Conservation (phyloP, 441 rosid genomes). For the Manihot esculenta region DNA sequence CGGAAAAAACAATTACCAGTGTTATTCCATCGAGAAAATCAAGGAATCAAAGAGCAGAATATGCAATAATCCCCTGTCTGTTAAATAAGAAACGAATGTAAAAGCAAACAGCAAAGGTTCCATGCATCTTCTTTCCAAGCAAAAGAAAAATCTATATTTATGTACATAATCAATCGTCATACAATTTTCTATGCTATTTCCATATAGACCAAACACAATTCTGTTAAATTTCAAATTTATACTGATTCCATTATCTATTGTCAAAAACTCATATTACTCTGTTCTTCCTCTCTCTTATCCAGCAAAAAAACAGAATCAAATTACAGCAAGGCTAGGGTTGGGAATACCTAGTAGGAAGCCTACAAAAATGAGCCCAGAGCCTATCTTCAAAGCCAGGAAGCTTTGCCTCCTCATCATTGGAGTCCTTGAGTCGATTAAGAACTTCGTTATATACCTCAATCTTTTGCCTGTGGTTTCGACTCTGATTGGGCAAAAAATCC, state of each 20-base stretch:
- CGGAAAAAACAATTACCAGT: not conserved
- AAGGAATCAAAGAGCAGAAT: slow-evolving; percentile 1
- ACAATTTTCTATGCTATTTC: not conserved
- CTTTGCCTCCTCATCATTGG: slow-evolving; percentile 33
- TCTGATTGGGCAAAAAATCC: slow-evolving; percentile 32
- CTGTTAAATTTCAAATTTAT: not conserved
- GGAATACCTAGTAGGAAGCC: slow-evolving; percentile 44
- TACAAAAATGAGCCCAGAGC: slow-evolving; percentile 58
- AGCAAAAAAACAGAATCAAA: not conserved
- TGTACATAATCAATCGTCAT: not conserved
- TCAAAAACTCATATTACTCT: not conserved
- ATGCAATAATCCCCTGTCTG: not conserved
- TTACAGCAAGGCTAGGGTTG: not conserved
- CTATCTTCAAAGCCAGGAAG: slow-evolving; percentile 55
- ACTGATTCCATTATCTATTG: not conserved
- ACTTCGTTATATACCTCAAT: slow-evolving; percentile 48
- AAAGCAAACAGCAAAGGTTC: not conserved
- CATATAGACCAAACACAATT: not conserved
- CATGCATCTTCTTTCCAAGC: not conserved
- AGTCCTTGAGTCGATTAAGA: slow-evolving; percentile 46
- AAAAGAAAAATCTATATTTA: not conserved
- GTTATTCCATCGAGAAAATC: not conserved
- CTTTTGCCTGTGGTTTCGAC: slow-evolving; percentile 46
- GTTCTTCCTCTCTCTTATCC: not conserved
- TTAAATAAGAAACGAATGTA: not conserved